Evolutionary conservation across 305 asterid genomes (phyloP).

Genomic region (Solanum chacoense): DNA sequence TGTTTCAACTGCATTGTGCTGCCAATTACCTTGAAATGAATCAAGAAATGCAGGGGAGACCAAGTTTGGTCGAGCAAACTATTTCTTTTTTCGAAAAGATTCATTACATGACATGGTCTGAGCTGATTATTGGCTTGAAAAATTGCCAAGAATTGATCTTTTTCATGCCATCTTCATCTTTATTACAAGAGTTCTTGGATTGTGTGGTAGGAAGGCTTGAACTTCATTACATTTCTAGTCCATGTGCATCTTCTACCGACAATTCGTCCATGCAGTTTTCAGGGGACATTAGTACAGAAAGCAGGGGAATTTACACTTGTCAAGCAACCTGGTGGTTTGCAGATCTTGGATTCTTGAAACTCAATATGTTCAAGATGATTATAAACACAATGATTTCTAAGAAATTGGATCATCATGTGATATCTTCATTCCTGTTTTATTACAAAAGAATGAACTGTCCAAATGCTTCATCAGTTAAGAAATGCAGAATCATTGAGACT

Average conservation of each 20-base stretch:
- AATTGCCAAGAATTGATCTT: conserved; percentile 25
- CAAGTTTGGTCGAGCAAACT: conserved; percentile 13
- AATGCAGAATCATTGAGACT: conserved; percentile 18
- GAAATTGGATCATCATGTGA: conserved; percentile 20
- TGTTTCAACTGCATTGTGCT: conserved; percentile 31
- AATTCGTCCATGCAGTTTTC: conserved; percentile 20
- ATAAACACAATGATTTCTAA: conserved; percentile 22
- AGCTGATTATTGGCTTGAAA: conserved; percentile 30
- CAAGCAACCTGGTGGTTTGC: conserved; percentile 25
- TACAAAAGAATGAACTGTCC: conserved; percentile 22
- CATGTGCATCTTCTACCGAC: conserved; percentile 25
- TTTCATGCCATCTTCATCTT: conserved; percentile 3
- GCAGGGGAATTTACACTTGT: conserved; percentile 22
- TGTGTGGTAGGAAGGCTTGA: conserved; percentile 22
- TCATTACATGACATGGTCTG: conserved; percentile 30
- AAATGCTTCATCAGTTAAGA: conserved; percentile 2
- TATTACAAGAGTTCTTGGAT: conserved; percentile 27
- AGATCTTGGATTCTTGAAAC: conserved; percentile 35
- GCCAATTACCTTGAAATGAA: conserved; percentile 38
- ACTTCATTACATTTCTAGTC: conserved; percentile 9
- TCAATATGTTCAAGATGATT: conserved; percentile 22
- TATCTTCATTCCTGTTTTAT: conserved; percentile 32
- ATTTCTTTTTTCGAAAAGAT: conserved; percentile 11
- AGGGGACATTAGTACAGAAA: conserved; percentile 23
- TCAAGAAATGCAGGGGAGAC: conserved; percentile 4